phyloP scores from a whole-genome alignment of 345 rosid species.

The Syzygium oleosum region DNA sequence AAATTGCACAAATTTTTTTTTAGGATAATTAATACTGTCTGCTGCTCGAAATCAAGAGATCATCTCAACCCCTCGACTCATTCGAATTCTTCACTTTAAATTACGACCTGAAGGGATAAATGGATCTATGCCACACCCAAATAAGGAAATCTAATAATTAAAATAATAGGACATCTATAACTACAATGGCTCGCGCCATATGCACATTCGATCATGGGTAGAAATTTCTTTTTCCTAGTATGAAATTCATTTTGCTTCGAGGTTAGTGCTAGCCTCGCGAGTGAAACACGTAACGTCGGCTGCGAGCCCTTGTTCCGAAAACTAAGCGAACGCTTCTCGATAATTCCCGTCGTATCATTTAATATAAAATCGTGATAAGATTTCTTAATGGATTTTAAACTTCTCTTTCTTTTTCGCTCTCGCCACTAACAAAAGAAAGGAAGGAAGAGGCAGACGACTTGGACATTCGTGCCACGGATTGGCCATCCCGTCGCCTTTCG shows the following conservation, averaged over 20 bases:
- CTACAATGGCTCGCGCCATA: background rate
- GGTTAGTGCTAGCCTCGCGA: background rate
- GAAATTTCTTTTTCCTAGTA: background rate
- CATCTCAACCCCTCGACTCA: background rate
- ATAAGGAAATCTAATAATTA: no score
- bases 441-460: background rate
- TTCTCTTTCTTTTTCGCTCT: background rate
- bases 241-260: background rate
- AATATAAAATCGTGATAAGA: background rate
- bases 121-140: background rate
- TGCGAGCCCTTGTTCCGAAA: background rate
- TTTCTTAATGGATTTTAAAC: background rate
- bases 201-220: background rate
- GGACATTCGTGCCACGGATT: no score
- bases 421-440: background rate
- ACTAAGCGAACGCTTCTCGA: no score
- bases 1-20: background rate
- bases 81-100: background rate
- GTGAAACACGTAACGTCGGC: background rate
- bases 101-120: background rate
- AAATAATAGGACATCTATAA: background rate
- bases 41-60: no score
- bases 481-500: no score
- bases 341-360: background rate
- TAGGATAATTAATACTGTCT: background rate